Conservation (phyloP, 192 early-diverging fungal species). For the Entophlyctis helioformis region DNA sequence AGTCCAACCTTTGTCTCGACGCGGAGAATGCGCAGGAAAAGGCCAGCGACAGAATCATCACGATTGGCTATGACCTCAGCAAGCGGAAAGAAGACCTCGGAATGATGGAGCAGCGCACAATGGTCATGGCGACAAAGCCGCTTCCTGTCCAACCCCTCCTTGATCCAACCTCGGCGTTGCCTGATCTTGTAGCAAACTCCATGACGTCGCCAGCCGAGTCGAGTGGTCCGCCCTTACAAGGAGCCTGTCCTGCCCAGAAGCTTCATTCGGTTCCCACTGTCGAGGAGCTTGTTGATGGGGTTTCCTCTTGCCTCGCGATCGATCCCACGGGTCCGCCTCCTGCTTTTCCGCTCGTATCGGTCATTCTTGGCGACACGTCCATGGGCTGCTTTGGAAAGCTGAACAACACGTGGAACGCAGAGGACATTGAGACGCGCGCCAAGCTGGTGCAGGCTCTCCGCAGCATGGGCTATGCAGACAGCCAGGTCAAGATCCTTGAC, state of each 20-base stretch:
- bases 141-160: no score
- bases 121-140: constrained; percentile 27
- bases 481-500: constrained; percentile 20
- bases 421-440: constrained; percentile 33
- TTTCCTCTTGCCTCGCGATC: no score
- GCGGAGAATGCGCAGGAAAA: not conserved
- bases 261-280: no score
- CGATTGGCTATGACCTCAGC: constrained; percentile 34
- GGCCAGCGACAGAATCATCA: constrained; percentile 8
- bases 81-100: constrained; percentile 52
- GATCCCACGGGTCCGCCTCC: no score
- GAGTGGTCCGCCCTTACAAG: no score
- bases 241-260: no score
- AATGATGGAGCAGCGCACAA: constrained; percentile 50
- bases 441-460: constrained; percentile 24
- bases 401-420: constrained; percentile 44
- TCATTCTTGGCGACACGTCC: constrained; percentile 37
- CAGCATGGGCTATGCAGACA: constrained; percentile 18
- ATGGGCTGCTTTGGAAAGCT: constrained; percentile 38
- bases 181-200: no score
- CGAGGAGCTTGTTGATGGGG: no score
- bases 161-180: not conserved
- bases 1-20: constrained; percentile 14
- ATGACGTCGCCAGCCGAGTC: no score
- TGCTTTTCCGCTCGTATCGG: constrained; percentile 12